Base-by-base conservation (phyloP, 2,329 filamentous ascomycete genomes). In the Juglanconis sp. region DNA sequence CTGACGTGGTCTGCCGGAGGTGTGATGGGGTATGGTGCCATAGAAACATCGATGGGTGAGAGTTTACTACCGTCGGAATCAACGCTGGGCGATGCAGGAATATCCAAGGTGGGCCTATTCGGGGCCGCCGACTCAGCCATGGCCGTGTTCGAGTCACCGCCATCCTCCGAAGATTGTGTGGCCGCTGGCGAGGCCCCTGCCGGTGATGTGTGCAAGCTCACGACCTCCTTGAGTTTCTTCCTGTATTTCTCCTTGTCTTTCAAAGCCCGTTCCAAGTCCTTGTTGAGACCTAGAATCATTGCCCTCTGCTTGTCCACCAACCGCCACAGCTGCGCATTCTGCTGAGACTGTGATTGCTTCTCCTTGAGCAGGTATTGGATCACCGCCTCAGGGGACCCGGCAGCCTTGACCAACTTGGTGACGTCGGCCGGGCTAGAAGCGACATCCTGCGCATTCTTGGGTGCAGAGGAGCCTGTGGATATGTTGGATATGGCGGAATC, bases 181-280 rank as follows among this genome's bases (percentile, higher is more conserved):
- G 55, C 59, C 44, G 51, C 51, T 36, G 55, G 15, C n/a, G 53
- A 70, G 64, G 40, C 68, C 63, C 52, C 53, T 8, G 64, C 59
- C 3, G 74, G 68, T 4, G 72, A 65, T 10, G 74, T 71, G 3
- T 74, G 71, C 49, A 74, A 70, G 0, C 79, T 73, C 68, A 87
- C 73, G 8, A 85, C 74, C 59, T 98, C 93, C 74, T 96, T 96
- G 48, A 96, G 73, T 74, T 95, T 96, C 73, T 89, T 93, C 68
- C 91, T 87, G 71, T 98, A 98, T 68, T 89, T 89, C 66, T 98
- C 94, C 75, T 97, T 97, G 67, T 98, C 95, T 72, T 96, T 96
- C 65, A 96, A 75, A 1, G 93, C 87, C 56, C 91, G 86, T 74
- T 98, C 94, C 11, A 99, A 79, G 71, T 99, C 95, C 73, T 95